Evolutionary conservation across 208 protist species (phyloP), one percentile per base, ranked within the genome.

Genomic region (Trypanosoma theileri): DNA sequence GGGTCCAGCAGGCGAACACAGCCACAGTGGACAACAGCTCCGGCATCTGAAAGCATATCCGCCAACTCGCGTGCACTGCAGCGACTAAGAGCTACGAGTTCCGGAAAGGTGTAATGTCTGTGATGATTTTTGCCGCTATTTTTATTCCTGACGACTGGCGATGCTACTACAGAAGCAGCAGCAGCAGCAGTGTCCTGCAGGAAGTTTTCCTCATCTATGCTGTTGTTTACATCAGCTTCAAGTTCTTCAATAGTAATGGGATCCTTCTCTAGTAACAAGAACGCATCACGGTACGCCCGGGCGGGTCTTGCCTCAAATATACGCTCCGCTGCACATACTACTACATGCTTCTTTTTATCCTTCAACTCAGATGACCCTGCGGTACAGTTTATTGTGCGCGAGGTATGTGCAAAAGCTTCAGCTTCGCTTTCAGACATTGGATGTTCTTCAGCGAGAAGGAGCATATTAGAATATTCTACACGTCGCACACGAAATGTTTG

Each of bases 401-500:
- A 17, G 26, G 44, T 9, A 4, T 28, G 3, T 50, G 16, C 4
- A 14, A 22, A 4, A 7, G 42, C 45, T 4, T 59, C 40, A 55
- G n/a, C 48, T 19, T 52, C 26, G n/a, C 44, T 44, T 3, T 24
- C 73, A 62, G 24, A 41, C 42, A 66, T 71, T 59, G 67, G 70
- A 3, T 55, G 57, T 14, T 76, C 69, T 14, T 68, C 40, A 31
- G 80, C 77, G 31, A 94, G 55, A 53, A 94, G 76, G 24, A 94
- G 69, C 48, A 76, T 74, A 62, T 94, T 94, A 28, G 88, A 94
- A 79, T 94, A 92, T 72, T 94, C 88, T 12, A 90, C 81, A 1
- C 85, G 85, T 4, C 82, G 80, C 28, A 91, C 66, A 21, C 79
- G 69, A 21, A 79, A 75, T 11, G 58, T 77, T 16, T 72, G 51